Percentiles rank a stretch among this genome's conserved stretches.
These are phyloP conservation scores for Allium fistulosum DNA, from an alignment of 106 monocot genomes.

Conservation along the genomic window DNA sequence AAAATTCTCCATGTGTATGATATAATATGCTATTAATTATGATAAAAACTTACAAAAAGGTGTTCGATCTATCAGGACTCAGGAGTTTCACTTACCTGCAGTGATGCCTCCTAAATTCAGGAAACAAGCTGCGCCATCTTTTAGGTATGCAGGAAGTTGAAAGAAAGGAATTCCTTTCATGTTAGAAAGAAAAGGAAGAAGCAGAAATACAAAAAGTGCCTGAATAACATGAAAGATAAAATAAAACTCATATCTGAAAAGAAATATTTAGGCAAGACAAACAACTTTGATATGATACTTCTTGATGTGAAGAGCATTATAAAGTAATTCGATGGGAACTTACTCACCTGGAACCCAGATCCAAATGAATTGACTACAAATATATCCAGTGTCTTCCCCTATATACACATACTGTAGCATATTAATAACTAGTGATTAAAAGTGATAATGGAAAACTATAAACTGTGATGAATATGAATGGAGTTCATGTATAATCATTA, in stretches of 20 bases:
- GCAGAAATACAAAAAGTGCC: slow-evolving; percentile 91
- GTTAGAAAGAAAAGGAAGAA: slow-evolving; percentile 89
- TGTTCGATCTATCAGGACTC: too few relatives aligned
- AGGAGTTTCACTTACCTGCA: slow-evolving; percentile 32
- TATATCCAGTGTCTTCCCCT: slow-evolving; percentile 89
- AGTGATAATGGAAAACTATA: too few relatives aligned
- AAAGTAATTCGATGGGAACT: neutral
- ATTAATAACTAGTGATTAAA: too few relatives aligned
- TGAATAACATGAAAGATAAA: slow-evolving; percentile 21
- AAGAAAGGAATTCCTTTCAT: slow-evolving; percentile 82
- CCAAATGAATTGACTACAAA: slow-evolving; percentile 99
- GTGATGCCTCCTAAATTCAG: slow-evolving; percentile 48
- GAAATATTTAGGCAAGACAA: neutral
- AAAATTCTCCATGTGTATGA: neutral
- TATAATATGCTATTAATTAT: neutral
- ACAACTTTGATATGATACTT: neutral
- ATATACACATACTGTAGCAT: slow-evolving; percentile 2
- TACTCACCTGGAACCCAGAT: slow-evolving; percentile 88
- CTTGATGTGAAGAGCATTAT: neutral
- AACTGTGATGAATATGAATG: too few relatives aligned
- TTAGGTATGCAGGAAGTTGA: slow-evolving; percentile 72
- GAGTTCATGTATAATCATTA: too few relatives aligned
- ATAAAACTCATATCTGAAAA: neutral
- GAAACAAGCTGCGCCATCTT: slow-evolving; percentile 79
- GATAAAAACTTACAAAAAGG: neutral